phyloP scores from a whole-genome alignment of 805 yeast species.

The Nakazawaea peltata region DNA sequence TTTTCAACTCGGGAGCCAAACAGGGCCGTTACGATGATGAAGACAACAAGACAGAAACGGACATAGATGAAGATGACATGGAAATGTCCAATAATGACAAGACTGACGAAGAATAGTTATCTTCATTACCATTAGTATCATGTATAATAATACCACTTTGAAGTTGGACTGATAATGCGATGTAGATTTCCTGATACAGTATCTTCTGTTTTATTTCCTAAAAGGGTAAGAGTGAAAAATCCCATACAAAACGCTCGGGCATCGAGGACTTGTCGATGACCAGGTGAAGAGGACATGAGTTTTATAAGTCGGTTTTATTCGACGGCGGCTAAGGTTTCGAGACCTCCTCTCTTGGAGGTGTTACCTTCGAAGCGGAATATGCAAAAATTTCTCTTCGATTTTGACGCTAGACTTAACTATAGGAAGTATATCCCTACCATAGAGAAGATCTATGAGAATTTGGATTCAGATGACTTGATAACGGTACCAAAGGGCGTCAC shows the following conservation, averaged over 20 bases:
- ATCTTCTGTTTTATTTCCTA: not conserved
- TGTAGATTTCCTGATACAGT: not conserved
- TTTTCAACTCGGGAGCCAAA: not conserved
- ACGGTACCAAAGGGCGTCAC: conserved; percentile 8
- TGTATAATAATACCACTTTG: too few relatives aligned
- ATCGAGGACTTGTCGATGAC: too few relatives aligned
- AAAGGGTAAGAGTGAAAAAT: too few relatives aligned
- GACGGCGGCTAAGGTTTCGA: not conserved
- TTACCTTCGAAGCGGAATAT: conserved; percentile 54
- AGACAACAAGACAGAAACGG: conserved; percentile 10
- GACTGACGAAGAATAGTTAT: conserved; percentile 7
- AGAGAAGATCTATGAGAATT: conserved; percentile 37
- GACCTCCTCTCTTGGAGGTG: conserved; percentile 34
- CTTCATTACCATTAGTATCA: too few relatives aligned
- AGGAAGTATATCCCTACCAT: conserved; percentile 46
- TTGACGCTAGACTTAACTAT: conserved; percentile 50
- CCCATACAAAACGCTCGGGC: too few relatives aligned
- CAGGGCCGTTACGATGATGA: conserved; percentile 8
- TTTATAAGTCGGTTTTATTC: not conserved
- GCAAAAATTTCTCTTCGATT: conserved; percentile 56
- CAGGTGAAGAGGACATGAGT: too few relatives aligned
- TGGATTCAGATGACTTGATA: conserved; percentile 25
- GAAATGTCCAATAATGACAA: conserved; percentile 4
- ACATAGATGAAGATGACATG: conserved; percentile 9
- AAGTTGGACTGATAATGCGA: too few relatives aligned